These are phyloP conservation scores for Starmerella apis DNA, from an alignment of 805 yeast genomes.

Conservation along the genomic window DNA sequence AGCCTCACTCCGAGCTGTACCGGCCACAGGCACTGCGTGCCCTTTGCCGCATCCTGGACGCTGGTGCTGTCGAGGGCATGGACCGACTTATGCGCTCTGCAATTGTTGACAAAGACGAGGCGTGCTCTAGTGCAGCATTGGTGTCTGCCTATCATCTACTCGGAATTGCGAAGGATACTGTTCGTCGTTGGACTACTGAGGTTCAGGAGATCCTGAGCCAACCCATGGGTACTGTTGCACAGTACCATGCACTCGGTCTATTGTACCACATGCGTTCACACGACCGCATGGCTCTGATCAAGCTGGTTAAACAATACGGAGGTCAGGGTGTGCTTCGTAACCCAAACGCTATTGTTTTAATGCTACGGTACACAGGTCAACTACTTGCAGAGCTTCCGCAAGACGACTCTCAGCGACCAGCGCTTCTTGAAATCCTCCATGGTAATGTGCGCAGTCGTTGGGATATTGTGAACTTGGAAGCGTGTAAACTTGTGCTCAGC, in stretches of 20 bases:
- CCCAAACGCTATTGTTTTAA: conserved; percentile 74
- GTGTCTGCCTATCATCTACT: conserved; percentile 81
- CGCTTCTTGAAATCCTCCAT: conserved; percentile 54
- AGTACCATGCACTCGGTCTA: conserved; percentile 91
- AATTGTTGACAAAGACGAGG: conserved; percentile 80
- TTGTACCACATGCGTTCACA: conserved; percentile 78
- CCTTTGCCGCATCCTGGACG: conserved; percentile 78
- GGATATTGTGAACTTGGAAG: conserved; percentile 87
- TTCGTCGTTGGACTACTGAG: conserved; percentile 88
- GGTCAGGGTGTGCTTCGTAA: conserved; percentile 52
- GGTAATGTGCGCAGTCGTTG: conserved; percentile 68
- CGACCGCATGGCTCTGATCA: conserved; percentile 88
- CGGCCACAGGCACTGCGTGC: conserved; percentile 95
- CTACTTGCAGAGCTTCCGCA: conserved; percentile 36
- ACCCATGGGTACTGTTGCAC: conserved; percentile 51
- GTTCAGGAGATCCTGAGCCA: conserved; percentile 79
- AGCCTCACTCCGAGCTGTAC: conserved; percentile 38
- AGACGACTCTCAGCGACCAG: conserved; percentile 32
- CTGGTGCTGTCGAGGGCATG: conserved; percentile 72
- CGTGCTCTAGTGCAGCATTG: conserved; percentile 86
- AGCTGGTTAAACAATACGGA: conserved; percentile 69
- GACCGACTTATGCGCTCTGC: conserved; percentile 89
- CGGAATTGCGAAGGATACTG: conserved; percentile 83
- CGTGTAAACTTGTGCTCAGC: conserved; percentile 63
- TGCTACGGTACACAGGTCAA: conserved; percentile 63